Percentiles rank a stretch among this genome's conserved stretches.
Conservation (phyloP, 2,329 filamentous ascomycete genomes). For the Colletotrichum nymphaeae region DNA sequence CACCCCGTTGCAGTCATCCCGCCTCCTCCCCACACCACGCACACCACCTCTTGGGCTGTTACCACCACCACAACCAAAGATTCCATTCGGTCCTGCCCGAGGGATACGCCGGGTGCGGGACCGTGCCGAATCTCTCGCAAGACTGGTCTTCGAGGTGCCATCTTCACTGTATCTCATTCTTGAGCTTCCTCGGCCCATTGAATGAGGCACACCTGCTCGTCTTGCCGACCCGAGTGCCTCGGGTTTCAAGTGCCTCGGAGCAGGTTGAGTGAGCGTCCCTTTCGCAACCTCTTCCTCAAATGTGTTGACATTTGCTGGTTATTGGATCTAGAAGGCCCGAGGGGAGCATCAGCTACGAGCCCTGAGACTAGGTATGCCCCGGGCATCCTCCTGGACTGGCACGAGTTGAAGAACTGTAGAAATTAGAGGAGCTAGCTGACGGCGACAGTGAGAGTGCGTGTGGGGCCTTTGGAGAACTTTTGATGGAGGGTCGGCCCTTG, state of each 20-base stretch:
- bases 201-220: not conserved
- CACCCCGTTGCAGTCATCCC: constrained; percentile 12
- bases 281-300: not conserved
- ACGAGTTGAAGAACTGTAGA: not conserved
- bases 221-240: too few relatives aligned
- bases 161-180: not conserved
- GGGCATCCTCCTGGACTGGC: not conserved
- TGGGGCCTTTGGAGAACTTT: constrained; percentile 27
- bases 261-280: not conserved
- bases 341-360: not conserved
- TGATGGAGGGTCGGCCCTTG: not conserved
- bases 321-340: not conserved
- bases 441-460: not conserved
- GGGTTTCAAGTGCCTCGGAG: not conserved
- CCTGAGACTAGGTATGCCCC: not conserved
- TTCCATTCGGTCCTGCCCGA: constrained; percentile 26
- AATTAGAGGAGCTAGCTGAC: not conserved
- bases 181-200: not conserved
- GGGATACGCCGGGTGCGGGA: constrained; percentile 2
- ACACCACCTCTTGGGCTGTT: not conserved
- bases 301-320: not conserved
- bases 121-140: not conserved
- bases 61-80: not conserved
- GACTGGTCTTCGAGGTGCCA: not conserved
- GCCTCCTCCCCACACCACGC: constrained; percentile 5